phyloP scores from a whole-genome alignment of 495 filamentous ascomycete genomes.

The Pyronema omphalodes region DNA sequence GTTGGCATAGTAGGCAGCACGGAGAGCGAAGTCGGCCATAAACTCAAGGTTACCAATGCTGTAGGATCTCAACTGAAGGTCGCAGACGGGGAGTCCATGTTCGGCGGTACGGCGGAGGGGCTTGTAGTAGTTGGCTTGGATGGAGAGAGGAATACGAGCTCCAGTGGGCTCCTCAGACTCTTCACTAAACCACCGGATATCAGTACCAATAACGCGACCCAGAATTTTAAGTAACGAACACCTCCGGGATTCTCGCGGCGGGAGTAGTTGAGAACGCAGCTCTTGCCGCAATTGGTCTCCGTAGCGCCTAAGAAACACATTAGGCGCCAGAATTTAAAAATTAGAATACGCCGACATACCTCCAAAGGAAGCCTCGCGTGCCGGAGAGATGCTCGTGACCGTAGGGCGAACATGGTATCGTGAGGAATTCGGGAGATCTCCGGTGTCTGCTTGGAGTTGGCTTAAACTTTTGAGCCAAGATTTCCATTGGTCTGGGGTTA shows the following conservation, averaged over 20 bases:
- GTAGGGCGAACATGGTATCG: not conserved
- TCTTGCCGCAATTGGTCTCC: not conserved
- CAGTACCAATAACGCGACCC: not conserved
- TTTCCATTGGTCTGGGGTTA: not conserved
- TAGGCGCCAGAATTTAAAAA: not conserved
- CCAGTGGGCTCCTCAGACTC: not conserved
- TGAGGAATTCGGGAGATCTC: not conserved
- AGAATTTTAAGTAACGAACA: not conserved
- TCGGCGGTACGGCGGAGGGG: conserved; percentile 58
- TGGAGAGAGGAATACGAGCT: conserved; percentile 17
- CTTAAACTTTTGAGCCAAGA: conserved; percentile 1
- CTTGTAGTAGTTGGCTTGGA: conserved; percentile 70
- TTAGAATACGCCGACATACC: not conserved
- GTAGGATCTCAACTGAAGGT: conserved; percentile 87
- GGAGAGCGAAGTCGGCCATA: conserved; percentile 85
- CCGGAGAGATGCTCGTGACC: not conserved
- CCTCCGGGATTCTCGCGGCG: not conserved
- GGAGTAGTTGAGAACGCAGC: not conserved
- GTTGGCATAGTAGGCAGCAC: conserved; percentile 82
- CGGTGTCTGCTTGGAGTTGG: not conserved
- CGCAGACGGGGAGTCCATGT: conserved; percentile 64
- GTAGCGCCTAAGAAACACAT: not conserved
- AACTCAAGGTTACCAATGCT: conserved; percentile 79
- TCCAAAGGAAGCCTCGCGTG: not conserved
- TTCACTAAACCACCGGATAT: not conserved